Percentiles rank a stretch among this genome's conserved stretches.
Evolutionary conservation across 2,329 filamentous ascomycete species (phyloP).

Genomic region (Beauveria bassiana): DNA sequence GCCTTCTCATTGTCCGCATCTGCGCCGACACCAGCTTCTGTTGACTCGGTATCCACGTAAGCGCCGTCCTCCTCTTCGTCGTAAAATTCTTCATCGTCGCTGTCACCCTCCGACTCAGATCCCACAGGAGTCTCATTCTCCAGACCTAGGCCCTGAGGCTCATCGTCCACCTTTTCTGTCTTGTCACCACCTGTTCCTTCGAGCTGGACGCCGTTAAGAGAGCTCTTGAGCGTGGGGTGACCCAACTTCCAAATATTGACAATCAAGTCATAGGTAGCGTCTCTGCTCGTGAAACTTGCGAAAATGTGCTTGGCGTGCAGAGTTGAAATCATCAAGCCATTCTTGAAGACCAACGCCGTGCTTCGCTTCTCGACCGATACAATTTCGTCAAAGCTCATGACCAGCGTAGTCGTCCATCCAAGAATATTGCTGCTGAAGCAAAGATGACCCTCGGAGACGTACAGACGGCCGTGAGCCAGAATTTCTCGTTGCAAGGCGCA

Average conservation of each 20-base stretch:
- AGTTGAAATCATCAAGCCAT: slow-evolving; percentile 94
- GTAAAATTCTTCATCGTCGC: slow-evolving; percentile 66
- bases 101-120: slow-evolving; percentile 51
- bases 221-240: slow-evolving; percentile 85
- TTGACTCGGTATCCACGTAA: slow-evolving; percentile 50
- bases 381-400: slow-evolving; percentile 97
- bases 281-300: slow-evolving; percentile 86
- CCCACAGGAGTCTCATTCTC: slow-evolving; percentile 40
- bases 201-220: slow-evolving; percentile 77
- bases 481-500: slow-evolving; percentile 95
- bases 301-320: slow-evolving; percentile 93
- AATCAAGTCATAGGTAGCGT: slow-evolving; percentile 94
- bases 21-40: slow-evolving; percentile 29
- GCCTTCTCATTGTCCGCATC: slow-evolving; percentile 52
- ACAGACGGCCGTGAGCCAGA: slow-evolving; percentile 83
- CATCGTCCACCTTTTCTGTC: slow-evolving; percentile 69
- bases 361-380: slow-evolving; percentile 95
- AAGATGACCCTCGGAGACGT: slow-evolving; percentile 93
- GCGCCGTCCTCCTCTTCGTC: slow-evolving; percentile 74
- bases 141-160: slow-evolving; percentile 25
- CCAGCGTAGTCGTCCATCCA: slow-evolving; percentile 93
- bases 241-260: slow-evolving; percentile 98
- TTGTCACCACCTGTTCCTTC: slow-evolving; percentile 82
- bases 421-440: slow-evolving; percentile 99
- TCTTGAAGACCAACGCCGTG: slow-evolving; percentile 91